These are phyloP conservation scores for Withania somnifera DNA, from an alignment of 305 asterid genomes.

Conservation along the genomic window DNA sequence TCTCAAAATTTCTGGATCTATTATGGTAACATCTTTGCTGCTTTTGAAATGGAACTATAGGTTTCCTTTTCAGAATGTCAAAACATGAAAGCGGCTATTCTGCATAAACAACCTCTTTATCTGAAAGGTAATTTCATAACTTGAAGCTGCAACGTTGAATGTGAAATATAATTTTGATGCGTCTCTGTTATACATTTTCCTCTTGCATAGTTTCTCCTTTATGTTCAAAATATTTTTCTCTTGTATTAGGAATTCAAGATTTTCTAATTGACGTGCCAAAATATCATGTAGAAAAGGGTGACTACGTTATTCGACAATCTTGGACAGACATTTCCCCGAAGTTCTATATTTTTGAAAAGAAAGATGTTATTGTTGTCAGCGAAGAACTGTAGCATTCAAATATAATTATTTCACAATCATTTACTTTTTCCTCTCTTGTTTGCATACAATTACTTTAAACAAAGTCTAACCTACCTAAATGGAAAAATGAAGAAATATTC, in stretches of 20 bases:
- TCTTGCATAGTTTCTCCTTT: background rate
- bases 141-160: background rate
- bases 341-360: background rate
- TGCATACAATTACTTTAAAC: background rate
- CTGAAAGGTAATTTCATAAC: conserved; percentile 53
- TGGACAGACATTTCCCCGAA: background rate
- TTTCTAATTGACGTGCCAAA: background rate
- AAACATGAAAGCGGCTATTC: conserved; percentile 71
- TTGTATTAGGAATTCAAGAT: background rate
- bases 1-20: background rate
- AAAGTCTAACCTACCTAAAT: background rate
- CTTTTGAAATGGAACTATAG: conserved; percentile 24
- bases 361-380: background rate
- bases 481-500: background rate
- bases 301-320: background rate
- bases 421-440: background rate
- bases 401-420: background rate
- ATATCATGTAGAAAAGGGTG: background rate
- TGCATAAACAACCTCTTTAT: conserved; percentile 53
- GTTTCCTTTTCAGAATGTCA: conserved; percentile 64
- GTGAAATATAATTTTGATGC: background rate
- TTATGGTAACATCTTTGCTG: conserved; percentile 2
- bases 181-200: background rate
- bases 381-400: background rate
- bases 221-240: background rate